Evolutionary conservation across 495 filamentous ascomycete species (phyloP).

Genomic region (Lophiostoma macrostomum): DNA sequence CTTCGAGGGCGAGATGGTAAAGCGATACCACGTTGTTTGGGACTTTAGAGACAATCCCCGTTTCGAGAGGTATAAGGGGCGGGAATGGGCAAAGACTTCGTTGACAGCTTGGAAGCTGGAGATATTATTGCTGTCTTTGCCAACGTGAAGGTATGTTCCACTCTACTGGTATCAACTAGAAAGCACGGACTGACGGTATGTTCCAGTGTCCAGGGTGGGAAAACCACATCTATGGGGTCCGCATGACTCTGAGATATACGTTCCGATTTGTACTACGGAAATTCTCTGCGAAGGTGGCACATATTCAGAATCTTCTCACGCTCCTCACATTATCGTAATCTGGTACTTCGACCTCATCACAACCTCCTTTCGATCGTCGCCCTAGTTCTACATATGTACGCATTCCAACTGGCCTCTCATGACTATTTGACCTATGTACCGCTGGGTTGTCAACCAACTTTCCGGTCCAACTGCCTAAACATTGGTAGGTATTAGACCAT

Average conservation of each 20-base stretch:
- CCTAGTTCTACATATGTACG: no score
- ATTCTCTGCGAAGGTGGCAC: no score
- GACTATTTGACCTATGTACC: no score
- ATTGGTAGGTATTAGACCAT: no score
- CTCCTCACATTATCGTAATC: no score
- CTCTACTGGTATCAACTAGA: neutral
- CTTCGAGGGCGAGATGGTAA: conserved; percentile 9
- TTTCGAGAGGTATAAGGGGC: conserved; percentile 2
- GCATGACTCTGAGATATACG: neutral
- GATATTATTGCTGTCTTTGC: conserved; percentile 5
- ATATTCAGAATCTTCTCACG: no score
- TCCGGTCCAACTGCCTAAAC: no score
- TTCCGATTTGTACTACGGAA: no score
- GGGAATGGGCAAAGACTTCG: conserved; percentile 6
- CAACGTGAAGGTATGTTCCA: conserved; percentile 13
- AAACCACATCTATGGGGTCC: neutral
- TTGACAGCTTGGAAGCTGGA: neutral
- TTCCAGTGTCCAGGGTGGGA: neutral
- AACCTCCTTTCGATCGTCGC: no score
- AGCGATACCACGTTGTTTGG: conserved; percentile 13
- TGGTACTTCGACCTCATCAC: no score
- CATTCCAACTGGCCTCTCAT: no score
- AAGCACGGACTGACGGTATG: neutral
- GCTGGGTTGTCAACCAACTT: no score
- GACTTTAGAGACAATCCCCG: neutral